phyloP scores from a whole-genome alignment of 2,329 filamentous ascomycete genomes.

The Davidsoniella australis region DNA sequence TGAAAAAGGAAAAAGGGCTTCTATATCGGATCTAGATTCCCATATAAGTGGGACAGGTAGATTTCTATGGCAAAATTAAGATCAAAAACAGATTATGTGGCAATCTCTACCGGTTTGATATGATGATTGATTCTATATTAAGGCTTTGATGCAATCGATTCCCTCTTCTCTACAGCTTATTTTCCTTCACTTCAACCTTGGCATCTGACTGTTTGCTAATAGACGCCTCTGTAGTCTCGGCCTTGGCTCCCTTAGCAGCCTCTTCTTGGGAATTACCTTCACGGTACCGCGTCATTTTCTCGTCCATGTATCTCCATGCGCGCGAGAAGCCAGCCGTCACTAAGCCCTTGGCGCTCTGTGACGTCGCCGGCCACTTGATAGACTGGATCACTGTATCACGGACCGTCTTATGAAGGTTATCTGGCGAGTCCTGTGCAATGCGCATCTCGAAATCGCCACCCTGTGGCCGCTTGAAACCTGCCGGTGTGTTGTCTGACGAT shows the following conservation, averaged over 20 bases:
- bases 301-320: slow-evolving; percentile 58
- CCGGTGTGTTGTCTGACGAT: slow-evolving; percentile 52
- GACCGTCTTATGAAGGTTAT: slow-evolving; percentile 53
- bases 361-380: slow-evolving; percentile 79
- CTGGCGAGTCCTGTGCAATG: slow-evolving; percentile 53
- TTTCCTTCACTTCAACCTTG: background rate
- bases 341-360: slow-evolving; percentile 69
- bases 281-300: slow-evolving; percentile 58
- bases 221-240: background rate
- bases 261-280: slow-evolving; percentile 23
- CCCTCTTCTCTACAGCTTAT: background rate
- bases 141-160: background rate
- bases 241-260: background rate
- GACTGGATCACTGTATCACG: slow-evolving; percentile 68
- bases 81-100: too few relatives aligned
- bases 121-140: too few relatives aligned
- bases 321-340: slow-evolving; percentile 59
- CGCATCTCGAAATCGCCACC: slow-evolving; percentile 75
- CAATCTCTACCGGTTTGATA: too few relatives aligned
- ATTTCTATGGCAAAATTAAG: too few relatives aligned
- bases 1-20: too few relatives aligned
- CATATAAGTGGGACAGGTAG: too few relatives aligned
- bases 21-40: too few relatives aligned
- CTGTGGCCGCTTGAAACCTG: slow-evolving; percentile 52
- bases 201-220: background rate